These are phyloP conservation scores for Penicillium paradoxum DNA, from an alignment of 495 filamentous ascomycete genomes.

Conservation along the genomic window DNA sequence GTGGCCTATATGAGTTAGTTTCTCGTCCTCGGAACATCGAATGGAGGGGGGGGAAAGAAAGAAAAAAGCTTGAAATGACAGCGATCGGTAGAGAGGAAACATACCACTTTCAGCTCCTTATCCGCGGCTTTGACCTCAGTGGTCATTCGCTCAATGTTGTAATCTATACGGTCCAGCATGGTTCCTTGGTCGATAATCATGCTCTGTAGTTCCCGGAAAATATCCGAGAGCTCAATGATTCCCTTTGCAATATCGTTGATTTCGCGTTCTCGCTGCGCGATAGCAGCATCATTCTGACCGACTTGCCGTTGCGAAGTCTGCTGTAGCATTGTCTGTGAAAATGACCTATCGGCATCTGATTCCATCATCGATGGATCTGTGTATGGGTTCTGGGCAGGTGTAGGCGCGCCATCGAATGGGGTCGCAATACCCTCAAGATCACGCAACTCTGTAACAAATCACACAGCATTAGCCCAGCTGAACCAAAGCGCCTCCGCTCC, in stretches of 20 bases:
- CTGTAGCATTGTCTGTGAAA: conserved; percentile 81
- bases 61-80: background rate
- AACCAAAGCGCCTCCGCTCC: background rate
- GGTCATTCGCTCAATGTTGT: conserved; percentile 92
- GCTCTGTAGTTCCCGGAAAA: conserved; percentile 90
- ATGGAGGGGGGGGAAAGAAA: background rate
- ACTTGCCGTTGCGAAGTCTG: conserved; percentile 66
- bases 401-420: conserved; percentile 58
- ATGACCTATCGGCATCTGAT: conserved; percentile 84
- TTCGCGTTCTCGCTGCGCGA: conserved; percentile 90
- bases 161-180: conserved; percentile 96
- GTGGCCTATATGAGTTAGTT: conserved; percentile 48
- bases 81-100: conserved; percentile 16
- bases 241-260: conserved; percentile 97
- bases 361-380: conserved; percentile 80
- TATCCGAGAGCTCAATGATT: conserved; percentile 92
- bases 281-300: conserved; percentile 75
- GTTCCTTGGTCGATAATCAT: conserved; percentile 99
- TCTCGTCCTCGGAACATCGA: background rate
- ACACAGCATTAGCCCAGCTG: conserved; percentile 6
- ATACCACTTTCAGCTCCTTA: conserved; percentile 80
- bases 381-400: conserved; percentile 62
- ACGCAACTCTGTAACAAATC: conserved; percentile 62
- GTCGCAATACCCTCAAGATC: conserved; percentile 63
- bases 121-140: conserved; percentile 86